A percentile compares a stretch with the other conserved stretches of the same genome.
Evolutionary conservation across 352 stramenopile species (phyloP).

Genomic region (Phytopythium boreale): DNA sequence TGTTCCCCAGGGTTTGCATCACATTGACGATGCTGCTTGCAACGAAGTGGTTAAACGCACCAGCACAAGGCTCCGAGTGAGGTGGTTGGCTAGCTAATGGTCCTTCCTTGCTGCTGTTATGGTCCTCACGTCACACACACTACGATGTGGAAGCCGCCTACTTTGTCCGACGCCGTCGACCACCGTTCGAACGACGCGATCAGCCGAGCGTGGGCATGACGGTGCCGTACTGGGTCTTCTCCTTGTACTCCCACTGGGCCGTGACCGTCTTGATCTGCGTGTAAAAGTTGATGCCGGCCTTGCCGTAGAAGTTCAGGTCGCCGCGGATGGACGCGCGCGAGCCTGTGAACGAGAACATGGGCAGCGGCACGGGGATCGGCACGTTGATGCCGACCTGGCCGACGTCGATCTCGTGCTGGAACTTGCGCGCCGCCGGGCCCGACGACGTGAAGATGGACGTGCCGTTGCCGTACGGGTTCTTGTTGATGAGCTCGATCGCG

Average conservation of each 20-base stretch:
- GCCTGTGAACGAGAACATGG: slow-evolving; percentile 98
- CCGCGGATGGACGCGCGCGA: slow-evolving; percentile 92
- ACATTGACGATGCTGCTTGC: too few relatives aligned
- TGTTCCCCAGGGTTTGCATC: too few relatives aligned
- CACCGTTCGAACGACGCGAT: slow-evolving; percentile 16
- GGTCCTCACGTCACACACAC: neutral
- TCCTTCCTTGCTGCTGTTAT: neutral
- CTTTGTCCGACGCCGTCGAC: neutral
- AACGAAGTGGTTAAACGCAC: too few relatives aligned
- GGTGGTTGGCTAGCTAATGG: too few relatives aligned
- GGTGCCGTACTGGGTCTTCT: slow-evolving; percentile 86
- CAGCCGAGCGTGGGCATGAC: slow-evolving; percentile 91
- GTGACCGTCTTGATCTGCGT: slow-evolving; percentile 98
- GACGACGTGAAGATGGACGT: slow-evolving; percentile 96
- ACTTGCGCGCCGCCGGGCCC: slow-evolving; percentile 93
- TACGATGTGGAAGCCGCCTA: neutral
- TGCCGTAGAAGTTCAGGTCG: slow-evolving; percentile 98
- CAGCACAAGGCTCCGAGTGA: too few relatives aligned
- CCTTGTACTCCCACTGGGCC: slow-evolving; percentile 93
- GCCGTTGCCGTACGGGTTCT: slow-evolving; percentile 97
- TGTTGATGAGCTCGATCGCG: slow-evolving; percentile 95
- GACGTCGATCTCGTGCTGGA: slow-evolving; percentile 95
- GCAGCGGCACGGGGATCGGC: slow-evolving; percentile 96
- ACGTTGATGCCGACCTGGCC: slow-evolving; percentile 97
- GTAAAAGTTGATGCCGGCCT: slow-evolving; percentile 96